Base-by-base conservation (phyloP, 495 filamentous ascomycete species). In the Hypoxylon cercidicola region DNA sequence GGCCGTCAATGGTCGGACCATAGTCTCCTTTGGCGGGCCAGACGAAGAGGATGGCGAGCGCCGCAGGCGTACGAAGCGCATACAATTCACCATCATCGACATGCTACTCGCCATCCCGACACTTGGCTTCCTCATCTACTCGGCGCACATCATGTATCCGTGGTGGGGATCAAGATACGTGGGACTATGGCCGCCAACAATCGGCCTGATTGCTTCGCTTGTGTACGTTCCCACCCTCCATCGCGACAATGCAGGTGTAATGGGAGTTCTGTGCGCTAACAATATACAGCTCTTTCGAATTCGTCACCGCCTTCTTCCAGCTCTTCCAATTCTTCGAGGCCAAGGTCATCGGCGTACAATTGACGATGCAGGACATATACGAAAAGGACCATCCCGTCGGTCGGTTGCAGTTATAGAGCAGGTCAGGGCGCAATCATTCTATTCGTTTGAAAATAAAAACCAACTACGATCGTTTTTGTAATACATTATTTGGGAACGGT, bases 151-250 rank as follows among this genome's bases (percentile, higher is more conserved):
- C 53, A 71, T 71, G 68, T 68, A 68, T 12, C 68, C 68, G 10
- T 71, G 68, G 68, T 71, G 68, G 68, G 68, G 68, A 37, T 64
- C 64, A 3, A 55, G 68, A n/a, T 71, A 71, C 15, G 64, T 71
- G 23, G 68, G 68, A 11, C 54, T 71, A 4, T 68, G 68, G 68
- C 45, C 68, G 56, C 68, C 68, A 21, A 71, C 68, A 8, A 71
- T 71, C 54, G 68, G 68, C 19, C 51, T 71, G 11, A 71, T 71
- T 19, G 64, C 68, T 32, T 57, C 64, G 18, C 56, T 71, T 32
- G 56, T 71, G 68, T 71, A 60, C 65, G 68, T 68, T 2, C 11
- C 7, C 28, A 3, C 15, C 19, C 2, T 20, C 45, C 12, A 3
- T 40, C 4, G 37, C 3, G 34, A 11, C 23, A 16, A 12, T 37